A percentile compares a stretch with the other conserved stretches of the same genome.
phyloP scores from a whole-genome alignment of 2,329 filamentous ascomycete genomes.

The Ophiocordyceps camponoti-floridani region DNA sequence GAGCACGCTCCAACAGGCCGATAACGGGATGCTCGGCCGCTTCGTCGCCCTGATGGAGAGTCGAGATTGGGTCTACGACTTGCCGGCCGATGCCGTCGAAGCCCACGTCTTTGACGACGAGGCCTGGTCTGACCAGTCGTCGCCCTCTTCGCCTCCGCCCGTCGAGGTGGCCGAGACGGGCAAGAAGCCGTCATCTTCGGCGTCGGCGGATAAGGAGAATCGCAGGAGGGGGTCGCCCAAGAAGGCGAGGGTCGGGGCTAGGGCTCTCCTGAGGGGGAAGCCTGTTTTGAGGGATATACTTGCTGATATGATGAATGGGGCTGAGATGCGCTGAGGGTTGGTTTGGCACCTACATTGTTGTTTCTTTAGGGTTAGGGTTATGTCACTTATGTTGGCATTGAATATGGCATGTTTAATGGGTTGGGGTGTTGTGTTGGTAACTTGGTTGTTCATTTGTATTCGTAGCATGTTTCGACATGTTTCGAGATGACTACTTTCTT shows the following conservation, averaged over 20 bases:
- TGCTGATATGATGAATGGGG: conserved; percentile 44
- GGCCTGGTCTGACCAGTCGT: conserved; percentile 22
- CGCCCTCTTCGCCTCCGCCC: conserved; percentile 11
- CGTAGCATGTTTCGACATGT: no score
- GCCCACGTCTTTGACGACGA: conserved; percentile 49
- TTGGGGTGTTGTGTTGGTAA: no score
- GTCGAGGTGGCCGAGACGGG: conserved; percentile 1
- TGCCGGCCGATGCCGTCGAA: conserved; percentile 45
- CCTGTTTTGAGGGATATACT: conserved; percentile 60
- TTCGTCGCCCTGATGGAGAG: conserved; percentile 65
- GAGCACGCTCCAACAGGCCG: conserved; percentile 57
- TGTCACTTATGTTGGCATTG: no score
- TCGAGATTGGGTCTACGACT: conserved; percentile 62
- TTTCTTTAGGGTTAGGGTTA: no score
- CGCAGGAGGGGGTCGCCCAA: conserved; percentile 27
- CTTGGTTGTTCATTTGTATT: no score
- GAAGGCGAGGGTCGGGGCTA: conserved; percentile 38
- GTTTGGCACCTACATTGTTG: no score
- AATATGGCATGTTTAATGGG: no score
- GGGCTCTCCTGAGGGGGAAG: conserved; percentile 44
- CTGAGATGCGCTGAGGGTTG: conserved; percentile 9
- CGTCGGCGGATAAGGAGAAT: conserved; percentile 24
- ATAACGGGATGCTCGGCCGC: conserved; percentile 54
- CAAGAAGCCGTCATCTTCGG: conserved; percentile 7
- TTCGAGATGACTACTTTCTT: no score